Evolutionary conservation across 2,329 filamentous ascomycete species (phyloP).

Genomic region (Botrytis galanthina): DNA sequence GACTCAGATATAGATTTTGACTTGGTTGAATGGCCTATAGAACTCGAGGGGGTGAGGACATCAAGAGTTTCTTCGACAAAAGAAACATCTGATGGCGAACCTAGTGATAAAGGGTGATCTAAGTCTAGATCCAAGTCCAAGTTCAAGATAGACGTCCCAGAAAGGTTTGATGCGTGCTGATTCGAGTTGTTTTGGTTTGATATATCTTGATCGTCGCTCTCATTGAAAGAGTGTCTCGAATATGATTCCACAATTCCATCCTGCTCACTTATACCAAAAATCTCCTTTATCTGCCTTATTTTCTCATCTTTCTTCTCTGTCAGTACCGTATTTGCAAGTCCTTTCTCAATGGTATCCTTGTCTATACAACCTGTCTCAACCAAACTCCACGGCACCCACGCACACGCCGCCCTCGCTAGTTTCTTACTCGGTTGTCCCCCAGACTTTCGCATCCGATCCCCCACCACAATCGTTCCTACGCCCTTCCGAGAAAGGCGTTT

Average conservation of each 20-base stretch:
- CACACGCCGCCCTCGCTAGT: background rate
- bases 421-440: background rate
- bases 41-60: background rate
- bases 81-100: background rate
- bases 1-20: background rate
- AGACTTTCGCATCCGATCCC: no score
- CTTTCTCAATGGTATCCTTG: background rate
- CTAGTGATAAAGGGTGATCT: background rate
- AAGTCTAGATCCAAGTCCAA: background rate
- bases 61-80: background rate
- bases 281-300: background rate
- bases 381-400: background rate
- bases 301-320: background rate
- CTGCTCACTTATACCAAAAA: background rate
- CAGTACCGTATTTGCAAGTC: background rate
- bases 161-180: background rate
- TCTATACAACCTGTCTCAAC: conserved; percentile 2
- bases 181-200: background rate
- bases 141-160: background rate
- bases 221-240: background rate
- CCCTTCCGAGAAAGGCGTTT: background rate
- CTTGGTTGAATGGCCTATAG: background rate
- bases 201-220: background rate
- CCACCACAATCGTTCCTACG: background rate
- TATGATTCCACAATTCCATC: background rate